Evolutionary conservation across 352 stramenopile species (phyloP), one percentile per base, ranked within the genome.

Genomic region (Phytophthora brassicae): DNA sequence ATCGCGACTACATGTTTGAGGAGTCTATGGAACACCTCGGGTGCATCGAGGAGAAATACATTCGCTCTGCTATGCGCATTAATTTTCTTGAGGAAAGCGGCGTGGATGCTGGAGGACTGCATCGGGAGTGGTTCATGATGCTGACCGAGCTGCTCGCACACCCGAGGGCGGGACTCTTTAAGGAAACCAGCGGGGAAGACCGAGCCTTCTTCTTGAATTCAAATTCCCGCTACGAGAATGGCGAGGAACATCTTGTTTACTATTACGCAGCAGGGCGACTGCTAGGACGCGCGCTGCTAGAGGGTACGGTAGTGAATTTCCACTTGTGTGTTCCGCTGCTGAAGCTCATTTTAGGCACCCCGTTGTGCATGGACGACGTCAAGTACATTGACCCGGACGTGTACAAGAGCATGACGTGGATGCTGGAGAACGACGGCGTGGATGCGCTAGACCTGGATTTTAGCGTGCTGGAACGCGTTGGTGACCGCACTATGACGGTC

Each of bases 291-390:
- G 74, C 80, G 20, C 61, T 92, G 24, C 53, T 93, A 1, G 97
- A 99, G 64, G 86, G 93, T 31, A 96, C 98, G 51, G 78, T 98
- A 20, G 88, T 99, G 0, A 83, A 89, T 45, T 96, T 96, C 39
- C 97, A 99, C 64, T 83, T 99, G 68, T 90, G 95, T 2, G 72
- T 95, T 16, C 92, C 97, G 24, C 71, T 99, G 35, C 97, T 99
- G 69, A 99, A 99, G 77, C 89, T 99, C 59, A 90, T 99, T 28
- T 72, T 99, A 14, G 96, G 92, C 0, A 98, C 94, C 54, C 97
- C 97, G 4, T 77, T 99, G 45, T 92, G 83, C 13, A 90, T 99
- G 23, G 79, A 90, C 19, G 97, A 99, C 74, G 70, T 99, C 6
- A 86, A 98, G 70, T 83, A 88, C 51, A 75, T 85, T n/a, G 79